Evolutionary conservation across 2,329 filamentous ascomycete genomes (phyloP).

Genomic region (Drechslerella coelobrocha): DNA sequence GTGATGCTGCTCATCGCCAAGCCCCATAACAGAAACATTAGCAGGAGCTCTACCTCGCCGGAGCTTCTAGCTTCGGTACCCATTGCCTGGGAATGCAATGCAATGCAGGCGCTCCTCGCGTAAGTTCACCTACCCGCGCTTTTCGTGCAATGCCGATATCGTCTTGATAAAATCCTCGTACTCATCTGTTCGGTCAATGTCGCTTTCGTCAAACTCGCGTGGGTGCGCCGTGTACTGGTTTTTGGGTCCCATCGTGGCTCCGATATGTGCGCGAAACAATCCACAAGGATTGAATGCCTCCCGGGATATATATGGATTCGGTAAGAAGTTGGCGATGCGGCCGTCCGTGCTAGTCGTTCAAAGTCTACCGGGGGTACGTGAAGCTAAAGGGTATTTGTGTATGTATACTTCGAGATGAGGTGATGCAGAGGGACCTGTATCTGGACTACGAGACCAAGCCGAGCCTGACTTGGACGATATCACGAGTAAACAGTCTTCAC

Average conservation of each 20-base stretch:
- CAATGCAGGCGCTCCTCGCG: background rate
- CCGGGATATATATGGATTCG: no score
- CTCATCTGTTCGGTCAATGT: conserved; percentile 70
- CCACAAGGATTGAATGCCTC: no score
- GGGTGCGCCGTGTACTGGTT: conserved; percentile 53
- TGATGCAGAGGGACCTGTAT: no score
- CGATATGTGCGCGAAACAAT: no score
- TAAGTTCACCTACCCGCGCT: conserved; percentile 68
- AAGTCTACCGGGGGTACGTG: no score
- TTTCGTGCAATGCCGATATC: conserved; percentile 75
- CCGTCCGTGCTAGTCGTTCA: no score
- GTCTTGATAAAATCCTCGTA: conserved; percentile 80
- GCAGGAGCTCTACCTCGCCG: conserved; percentile 18
- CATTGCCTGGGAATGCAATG: background rate
- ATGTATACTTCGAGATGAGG: no score
- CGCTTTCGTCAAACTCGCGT: conserved; percentile 55
- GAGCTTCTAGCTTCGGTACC: background rate
- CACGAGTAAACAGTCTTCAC: no score
- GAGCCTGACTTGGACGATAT: no score
- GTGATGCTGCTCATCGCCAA: conserved; percentile 62
- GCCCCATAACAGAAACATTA: conserved; percentile 45
- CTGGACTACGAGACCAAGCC: no score
- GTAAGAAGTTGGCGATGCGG: no score
- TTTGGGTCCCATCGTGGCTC: conserved; percentile 57
- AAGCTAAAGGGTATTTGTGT: no score